phyloP scores from a whole-genome alignment of 2,329 filamentous ascomycete species.

The Plectosphaerella cucumerina region DNA sequence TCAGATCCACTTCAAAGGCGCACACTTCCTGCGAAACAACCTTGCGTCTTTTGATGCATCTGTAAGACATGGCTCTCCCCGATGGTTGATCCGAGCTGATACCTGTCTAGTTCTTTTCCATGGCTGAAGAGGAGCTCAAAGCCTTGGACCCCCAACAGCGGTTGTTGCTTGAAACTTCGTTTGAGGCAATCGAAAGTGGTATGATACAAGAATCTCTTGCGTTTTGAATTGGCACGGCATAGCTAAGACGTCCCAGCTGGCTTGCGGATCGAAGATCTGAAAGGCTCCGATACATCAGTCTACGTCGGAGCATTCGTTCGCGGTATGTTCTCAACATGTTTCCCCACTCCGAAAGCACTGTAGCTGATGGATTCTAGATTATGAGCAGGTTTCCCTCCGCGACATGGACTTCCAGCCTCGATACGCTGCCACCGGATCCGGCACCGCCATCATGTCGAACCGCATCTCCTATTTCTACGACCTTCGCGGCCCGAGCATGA shows the following conservation, averaged over 20 bases:
- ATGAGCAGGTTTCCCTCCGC: constrained; percentile 44
- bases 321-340: constrained; percentile 23
- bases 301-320: constrained; percentile 49
- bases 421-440: constrained; percentile 49
- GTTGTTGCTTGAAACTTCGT: constrained; percentile 45
- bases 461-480: constrained; percentile 53
- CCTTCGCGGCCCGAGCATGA: constrained; percentile 51
- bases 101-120: constrained; percentile 41
- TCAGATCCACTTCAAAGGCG: constrained; percentile 43
- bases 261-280: constrained; percentile 36
- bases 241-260: constrained; percentile 28
- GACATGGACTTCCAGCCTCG: constrained; percentile 46
- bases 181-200: constrained; percentile 49
- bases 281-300: constrained; percentile 40
- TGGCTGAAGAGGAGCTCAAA: constrained; percentile 44
- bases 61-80: constrained; percentile 24
- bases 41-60: constrained; percentile 44
- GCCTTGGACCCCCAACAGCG: constrained; percentile 51
- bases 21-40: constrained; percentile 45
- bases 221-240: not conserved
- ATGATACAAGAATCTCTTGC: too few relatives aligned
- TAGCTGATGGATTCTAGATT: constrained; percentile 28
- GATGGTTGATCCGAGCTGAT: not conserved
- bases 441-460: constrained; percentile 50
- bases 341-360: not conserved